A percentile compares a stretch with the other conserved stretches of the same genome.
Conservation (phyloP, 2,329 filamentous ascomycete genomes). For the Colletotrichum sidae region DNA sequence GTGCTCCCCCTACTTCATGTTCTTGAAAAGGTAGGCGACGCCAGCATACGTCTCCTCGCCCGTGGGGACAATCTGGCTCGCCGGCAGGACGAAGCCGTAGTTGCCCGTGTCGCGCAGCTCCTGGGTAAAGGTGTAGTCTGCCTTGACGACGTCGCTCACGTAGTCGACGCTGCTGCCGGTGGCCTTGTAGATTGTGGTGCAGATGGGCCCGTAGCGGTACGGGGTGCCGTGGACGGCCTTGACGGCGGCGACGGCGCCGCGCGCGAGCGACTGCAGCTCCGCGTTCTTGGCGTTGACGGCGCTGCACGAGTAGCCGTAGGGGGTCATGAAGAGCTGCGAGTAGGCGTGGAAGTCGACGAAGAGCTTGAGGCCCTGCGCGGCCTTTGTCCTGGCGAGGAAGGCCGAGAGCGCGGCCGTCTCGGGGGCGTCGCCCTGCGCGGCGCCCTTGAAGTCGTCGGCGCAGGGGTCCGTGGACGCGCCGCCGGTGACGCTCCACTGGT, state of each 20-base stretch:
- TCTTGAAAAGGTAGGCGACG: constrained; percentile 69
- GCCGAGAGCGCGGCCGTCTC: constrained; percentile 57
- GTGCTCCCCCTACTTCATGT: constrained; percentile 47
- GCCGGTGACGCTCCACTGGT: constrained; percentile 56
- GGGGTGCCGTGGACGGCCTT: constrained; percentile 51
- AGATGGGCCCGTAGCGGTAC: constrained; percentile 64
- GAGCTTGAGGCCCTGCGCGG: constrained; percentile 58
- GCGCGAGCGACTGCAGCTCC: constrained; percentile 61
- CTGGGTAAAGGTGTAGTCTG: constrained; percentile 54
- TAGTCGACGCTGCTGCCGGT: constrained; percentile 60
- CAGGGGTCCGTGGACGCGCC: constrained; percentile 59
- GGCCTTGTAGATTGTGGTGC: constrained; percentile 71
- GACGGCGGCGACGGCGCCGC: constrained; percentile 63
- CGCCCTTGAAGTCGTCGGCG: constrained; percentile 54
- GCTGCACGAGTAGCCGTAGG: constrained; percentile 71
- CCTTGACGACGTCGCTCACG: constrained; percentile 53
- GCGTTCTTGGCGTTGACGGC: constrained; percentile 57
- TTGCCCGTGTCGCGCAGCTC: constrained; percentile 52
- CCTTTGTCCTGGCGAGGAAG: constrained; percentile 42
- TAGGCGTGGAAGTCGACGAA: constrained; percentile 72
- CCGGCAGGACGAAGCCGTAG: constrained; percentile 57
- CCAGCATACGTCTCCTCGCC: constrained; percentile 58
- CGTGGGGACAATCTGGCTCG: constrained; percentile 55
- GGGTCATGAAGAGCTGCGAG: constrained; percentile 61
- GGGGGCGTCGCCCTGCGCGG: constrained; percentile 51